These are phyloP conservation scores for Phytophthora cajani DNA, from an alignment of 352 stramenopile species.

Conservation along the genomic window DNA sequence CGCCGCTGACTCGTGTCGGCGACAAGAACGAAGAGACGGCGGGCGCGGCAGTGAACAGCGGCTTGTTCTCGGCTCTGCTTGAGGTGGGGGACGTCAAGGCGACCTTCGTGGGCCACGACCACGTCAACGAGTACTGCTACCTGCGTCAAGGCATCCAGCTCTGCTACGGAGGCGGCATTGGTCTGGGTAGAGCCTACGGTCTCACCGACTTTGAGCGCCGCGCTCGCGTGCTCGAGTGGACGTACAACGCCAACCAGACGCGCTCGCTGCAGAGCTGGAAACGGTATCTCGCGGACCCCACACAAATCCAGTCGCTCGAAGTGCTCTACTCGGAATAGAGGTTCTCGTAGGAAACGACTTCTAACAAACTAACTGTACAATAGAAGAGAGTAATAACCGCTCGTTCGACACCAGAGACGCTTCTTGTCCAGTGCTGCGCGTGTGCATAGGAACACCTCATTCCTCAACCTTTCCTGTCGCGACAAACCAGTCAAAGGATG, in stretches of 20 bases:
- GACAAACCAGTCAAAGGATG: slow-evolving; percentile 18
- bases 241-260: slow-evolving; percentile 39
- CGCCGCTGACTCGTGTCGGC: slow-evolving; percentile 26
- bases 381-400: slow-evolving; percentile 23
- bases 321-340: slow-evolving; percentile 47
- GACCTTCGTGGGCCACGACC: slow-evolving; percentile 65
- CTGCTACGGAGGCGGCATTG: slow-evolving; percentile 63
- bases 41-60: slow-evolving; percentile 37
- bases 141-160: slow-evolving; percentile 51
- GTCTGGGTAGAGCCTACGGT: slow-evolving; percentile 48
- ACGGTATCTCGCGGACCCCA: slow-evolving; percentile 41
- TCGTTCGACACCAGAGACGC: slow-evolving; percentile 3
- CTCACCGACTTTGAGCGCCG: slow-evolving; percentile 36
- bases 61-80: slow-evolving; percentile 51
- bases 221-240: slow-evolving; percentile 58
- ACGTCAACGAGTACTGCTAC: slow-evolving; percentile 72
- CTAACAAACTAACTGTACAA: slow-evolving; percentile 20
- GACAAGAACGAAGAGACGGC: slow-evolving; percentile 40
- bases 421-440: slow-evolving; percentile 6
- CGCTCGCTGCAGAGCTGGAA: slow-evolving; percentile 54
- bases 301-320: slow-evolving; percentile 41
- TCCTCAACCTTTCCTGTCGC: slow-evolving; percentile 17
- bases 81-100: slow-evolving; percentile 65
- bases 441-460: not conserved
- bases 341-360: slow-evolving; percentile 19